phyloP scores from a whole-genome alignment of 2,329 filamentous ascomycete species.

The Fusarium agapanthi region DNA sequence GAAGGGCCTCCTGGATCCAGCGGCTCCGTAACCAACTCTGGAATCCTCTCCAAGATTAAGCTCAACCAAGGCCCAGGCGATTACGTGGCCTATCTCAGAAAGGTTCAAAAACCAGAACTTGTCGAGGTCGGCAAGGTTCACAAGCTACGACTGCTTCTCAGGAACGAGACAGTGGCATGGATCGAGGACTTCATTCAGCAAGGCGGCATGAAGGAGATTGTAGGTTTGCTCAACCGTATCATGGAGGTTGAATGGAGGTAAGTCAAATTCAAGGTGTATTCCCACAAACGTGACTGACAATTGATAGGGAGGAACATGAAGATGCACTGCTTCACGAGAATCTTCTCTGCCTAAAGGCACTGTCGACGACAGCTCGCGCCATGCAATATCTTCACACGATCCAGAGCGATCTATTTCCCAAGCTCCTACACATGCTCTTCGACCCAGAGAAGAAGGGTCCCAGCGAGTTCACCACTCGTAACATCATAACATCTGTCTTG shows the following conservation, averaged over 20 bases:
- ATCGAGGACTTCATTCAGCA: conserved; percentile 90
- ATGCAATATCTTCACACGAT: conserved; percentile 83
- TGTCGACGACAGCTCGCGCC: conserved; percentile 90
- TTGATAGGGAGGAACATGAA: conserved; percentile 86
- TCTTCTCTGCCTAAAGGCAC: conserved; percentile 89
- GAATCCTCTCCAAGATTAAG: conserved; percentile 73
- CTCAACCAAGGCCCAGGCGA: conserved; percentile 79
- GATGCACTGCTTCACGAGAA: conserved; percentile 92
- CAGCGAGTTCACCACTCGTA: conserved; percentile 93
- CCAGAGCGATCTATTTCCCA: conserved; percentile 83
- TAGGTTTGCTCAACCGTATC: conserved; percentile 86
- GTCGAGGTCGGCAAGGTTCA: conserved; percentile 96
- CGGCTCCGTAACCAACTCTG: conserved; percentile 64
- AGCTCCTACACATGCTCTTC: conserved; percentile 87
- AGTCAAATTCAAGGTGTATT: conserved; percentile 44
- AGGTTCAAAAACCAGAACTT: conserved; percentile 80
- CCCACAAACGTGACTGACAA: conserved; percentile 6
- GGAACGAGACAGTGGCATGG: conserved; percentile 96
- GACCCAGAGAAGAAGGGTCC: conserved; percentile 98
- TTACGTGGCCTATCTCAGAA: conserved; percentile 85
- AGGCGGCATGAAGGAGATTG: conserved; percentile 92
- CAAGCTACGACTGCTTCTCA: conserved; percentile 86
- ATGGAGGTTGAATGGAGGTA: conserved; percentile 97
- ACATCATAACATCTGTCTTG: conserved; percentile 87
- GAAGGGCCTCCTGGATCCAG: conserved; percentile 64